phyloP scores from a whole-genome alignment of 1,284 basidiomycete genomes.

The Chiua sp. region DNA sequence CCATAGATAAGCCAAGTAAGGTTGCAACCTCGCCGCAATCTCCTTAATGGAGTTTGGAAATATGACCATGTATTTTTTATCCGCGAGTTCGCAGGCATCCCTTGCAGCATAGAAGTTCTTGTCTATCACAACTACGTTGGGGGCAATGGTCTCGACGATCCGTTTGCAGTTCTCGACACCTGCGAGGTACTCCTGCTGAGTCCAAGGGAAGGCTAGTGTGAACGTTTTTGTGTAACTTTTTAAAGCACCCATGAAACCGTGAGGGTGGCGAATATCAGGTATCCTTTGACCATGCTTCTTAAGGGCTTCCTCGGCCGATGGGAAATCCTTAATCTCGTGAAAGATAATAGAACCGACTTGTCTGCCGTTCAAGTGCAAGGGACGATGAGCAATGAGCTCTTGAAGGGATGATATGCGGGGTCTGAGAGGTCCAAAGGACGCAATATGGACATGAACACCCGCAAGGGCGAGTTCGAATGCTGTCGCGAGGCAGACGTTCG shows the following conservation, averaged over 20 bases:
- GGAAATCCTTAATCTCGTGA: not conserved
- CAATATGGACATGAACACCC: not conserved
- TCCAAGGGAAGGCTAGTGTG: not conserved
- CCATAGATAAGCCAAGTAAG: not conserved
- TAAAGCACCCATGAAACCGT: not conserved
- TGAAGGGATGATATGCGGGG: not conserved
- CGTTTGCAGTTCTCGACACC: not conserved
- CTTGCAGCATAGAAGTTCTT: not conserved
- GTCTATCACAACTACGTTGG: not conserved
- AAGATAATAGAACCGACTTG: slow-evolving; percentile 2
- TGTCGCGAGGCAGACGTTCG: not conserved
- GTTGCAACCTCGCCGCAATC: not conserved
- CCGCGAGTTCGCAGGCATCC: slow-evolving; percentile 4
- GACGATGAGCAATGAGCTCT: not conserved
- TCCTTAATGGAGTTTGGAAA: slow-evolving; percentile 1
- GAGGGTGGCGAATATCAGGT: not conserved
- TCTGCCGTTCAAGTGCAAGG: too few species aligned
- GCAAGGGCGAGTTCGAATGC: slow-evolving; percentile 1
- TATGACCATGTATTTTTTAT: not conserved
- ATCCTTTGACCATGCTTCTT: not conserved
- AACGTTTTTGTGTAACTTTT: not conserved
- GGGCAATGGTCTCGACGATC: not conserved
- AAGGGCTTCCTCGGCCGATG: not conserved
- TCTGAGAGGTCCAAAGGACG: slow-evolving; percentile 1
- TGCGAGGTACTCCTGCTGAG: not conserved